Conservation (phyloP, 1,139 yeast genomes). For the Geotrichum carabidarum region DNA sequence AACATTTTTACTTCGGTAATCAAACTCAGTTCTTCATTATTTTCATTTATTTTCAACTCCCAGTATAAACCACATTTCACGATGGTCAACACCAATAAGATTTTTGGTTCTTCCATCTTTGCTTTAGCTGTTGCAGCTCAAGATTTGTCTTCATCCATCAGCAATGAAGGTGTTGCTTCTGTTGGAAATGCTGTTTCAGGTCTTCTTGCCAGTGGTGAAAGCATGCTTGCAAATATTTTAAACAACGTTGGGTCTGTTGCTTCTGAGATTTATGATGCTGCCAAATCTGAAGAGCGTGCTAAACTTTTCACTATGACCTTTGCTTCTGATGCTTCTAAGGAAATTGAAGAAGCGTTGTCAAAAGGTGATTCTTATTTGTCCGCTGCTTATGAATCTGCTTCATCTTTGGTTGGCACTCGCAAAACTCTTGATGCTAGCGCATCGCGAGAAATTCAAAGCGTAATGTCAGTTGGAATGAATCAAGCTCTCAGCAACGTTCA, state of each 20-base stretch:
- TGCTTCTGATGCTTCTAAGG: background rate
- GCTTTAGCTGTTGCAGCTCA: background rate
- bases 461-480: background rate
- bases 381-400: conserved; percentile 36
- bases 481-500: background rate
- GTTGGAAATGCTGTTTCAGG: background rate
- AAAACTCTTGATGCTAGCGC: background rate
- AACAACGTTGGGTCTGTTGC: background rate
- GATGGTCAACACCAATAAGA: background rate
- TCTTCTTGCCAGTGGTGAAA: background rate
- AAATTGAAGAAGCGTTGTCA: background rate
- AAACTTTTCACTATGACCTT: too few species aligned
- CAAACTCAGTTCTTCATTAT: background rate
- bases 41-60: too few species aligned
- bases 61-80: background rate
- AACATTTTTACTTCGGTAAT: background rate
- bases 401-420: conserved; percentile 49
- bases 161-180: too few species aligned
- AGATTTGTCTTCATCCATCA: too few species aligned
- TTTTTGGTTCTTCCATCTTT: background rate
- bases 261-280: background rate
- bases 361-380: background rate
- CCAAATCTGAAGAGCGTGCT: background rate
- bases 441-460: background rate
- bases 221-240: background rate